phyloP scores from a whole-genome alignment of 1,284 basidiomycete genomes.

The Ceratobasidium sp. region DNA sequence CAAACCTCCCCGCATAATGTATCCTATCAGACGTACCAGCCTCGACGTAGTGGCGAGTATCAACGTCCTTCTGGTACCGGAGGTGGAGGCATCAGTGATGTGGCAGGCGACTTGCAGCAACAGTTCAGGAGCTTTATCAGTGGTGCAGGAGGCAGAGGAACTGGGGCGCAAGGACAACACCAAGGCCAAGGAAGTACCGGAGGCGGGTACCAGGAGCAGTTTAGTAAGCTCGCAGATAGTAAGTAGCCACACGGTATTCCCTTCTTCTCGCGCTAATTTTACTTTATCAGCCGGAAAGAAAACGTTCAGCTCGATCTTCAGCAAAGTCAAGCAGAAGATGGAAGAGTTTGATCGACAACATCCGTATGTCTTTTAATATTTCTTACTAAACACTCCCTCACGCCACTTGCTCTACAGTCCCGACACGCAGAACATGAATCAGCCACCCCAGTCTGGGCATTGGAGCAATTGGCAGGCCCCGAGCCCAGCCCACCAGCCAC shows the following conservation, averaged over 20 bases:
- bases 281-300: constrained; percentile 69
- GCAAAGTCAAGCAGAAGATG: constrained; percentile 79
- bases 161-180: constrained; percentile 59
- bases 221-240: constrained; percentile 78
- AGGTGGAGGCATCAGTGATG: constrained; percentile 35
- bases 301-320: constrained; percentile 71
- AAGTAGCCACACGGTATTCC: constrained; percentile 48
- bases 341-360: constrained; percentile 65
- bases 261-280: neutral
- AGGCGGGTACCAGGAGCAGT: constrained; percentile 63
- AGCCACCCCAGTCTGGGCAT: constrained; percentile 25
- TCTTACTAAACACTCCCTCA: neutral
- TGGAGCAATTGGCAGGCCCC: constrained; percentile 40
- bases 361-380: constrained; percentile 2
- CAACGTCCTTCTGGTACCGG: constrained; percentile 4
- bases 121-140: constrained; percentile 42
- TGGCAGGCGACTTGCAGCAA: constrained; percentile 31
- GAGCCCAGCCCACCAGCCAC: neutral
- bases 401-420: neutral
- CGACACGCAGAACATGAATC: constrained; percentile 40
- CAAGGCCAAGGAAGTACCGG: constrained; percentile 18
- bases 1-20: neutral
- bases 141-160: constrained; percentile 12
- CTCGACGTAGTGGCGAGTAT: constrained; percentile 41
- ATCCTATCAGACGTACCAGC: constrained; percentile 30